Evolutionary conservation across 192 early-diverging fungal genomes (phyloP).

Genomic region (Thamnidium elegans): DNA sequence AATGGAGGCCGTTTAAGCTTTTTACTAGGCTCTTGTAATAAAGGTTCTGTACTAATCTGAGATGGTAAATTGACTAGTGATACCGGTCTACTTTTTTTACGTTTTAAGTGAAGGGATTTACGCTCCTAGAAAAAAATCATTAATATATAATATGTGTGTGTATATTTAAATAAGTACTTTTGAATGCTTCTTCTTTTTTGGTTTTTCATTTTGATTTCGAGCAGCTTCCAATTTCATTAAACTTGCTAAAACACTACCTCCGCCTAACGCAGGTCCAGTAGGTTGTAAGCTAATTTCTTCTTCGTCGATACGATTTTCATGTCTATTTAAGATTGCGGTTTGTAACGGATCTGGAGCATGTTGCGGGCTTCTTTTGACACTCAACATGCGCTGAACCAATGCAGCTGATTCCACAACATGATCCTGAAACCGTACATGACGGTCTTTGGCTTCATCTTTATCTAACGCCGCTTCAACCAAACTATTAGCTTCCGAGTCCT

Average conservation of each 20-base stretch:
- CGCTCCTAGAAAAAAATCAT: no score
- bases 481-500: conserved; percentile 2
- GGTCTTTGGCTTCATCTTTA: conserved; percentile 25
- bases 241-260: conserved; percentile 29
- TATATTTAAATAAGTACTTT: conserved; percentile 1
- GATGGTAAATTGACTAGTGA: no score
- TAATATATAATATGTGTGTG: no score
- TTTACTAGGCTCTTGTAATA: no score
- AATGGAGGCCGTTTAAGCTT: neutral
- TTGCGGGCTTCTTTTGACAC: neutral
- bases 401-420: conserved; percentile 33
- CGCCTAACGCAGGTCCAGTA: neutral
- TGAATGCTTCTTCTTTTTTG: conserved; percentile 7
- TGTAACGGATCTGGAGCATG: neutral
- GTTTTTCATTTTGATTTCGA: neutral
- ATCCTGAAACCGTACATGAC: conserved; percentile 30
- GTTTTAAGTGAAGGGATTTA: no score
- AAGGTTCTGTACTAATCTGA: no score
- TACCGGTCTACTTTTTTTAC: no score
- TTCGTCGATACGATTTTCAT: neutral
- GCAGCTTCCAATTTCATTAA: conserved; percentile 35
- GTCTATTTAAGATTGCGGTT: neutral
- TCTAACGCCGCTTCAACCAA: conserved; percentile 30
- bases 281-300: neutral
- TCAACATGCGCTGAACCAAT: conserved; percentile 30